Base-by-base conservation (phyloP, 1,139 yeast genomes). In the Kurtzmaniella quercitrusa region DNA sequence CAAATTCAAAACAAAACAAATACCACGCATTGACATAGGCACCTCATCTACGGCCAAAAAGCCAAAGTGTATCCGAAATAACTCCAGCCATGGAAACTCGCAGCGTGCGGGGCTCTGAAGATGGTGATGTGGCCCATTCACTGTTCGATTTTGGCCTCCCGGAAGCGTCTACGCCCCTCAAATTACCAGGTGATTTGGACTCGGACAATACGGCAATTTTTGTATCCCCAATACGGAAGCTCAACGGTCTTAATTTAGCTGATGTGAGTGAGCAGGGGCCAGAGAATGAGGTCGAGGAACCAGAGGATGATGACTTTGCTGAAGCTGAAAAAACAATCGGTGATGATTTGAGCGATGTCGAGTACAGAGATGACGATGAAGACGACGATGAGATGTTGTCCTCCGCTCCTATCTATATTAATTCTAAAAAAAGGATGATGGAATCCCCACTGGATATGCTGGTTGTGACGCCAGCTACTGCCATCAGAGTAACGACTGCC, bases 141-240 rank as follows among this genome's bases (percentile, higher is more conserved):
- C 45, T 55, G 21, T 53, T 58, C 39, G 65, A 61, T 38, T 47
- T 61, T 33, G 59, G 51, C 19, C 39, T 59, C 21, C 61, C 61
- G 3, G 61, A 61, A 2, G 67, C 68, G 0, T 66, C 71, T n/a
- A 68, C 74, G 7, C 74, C 74, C 8, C 51, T 66, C 39, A 51
- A 54, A 40, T 42, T 36, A 2, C 15, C 39, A 3, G 26, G 23
- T 3, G 21, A 21, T 14, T n/a, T 36, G 22, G 26, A 19, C 9
- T 19, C 33, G 5, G 36, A 21, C 11, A 38, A 38, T 17, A 28
- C 32, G 21, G 23, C 38, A 12, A 12, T 40, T 17, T 69, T 71
- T 43, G 47, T 64, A 20, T 70, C 76, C 1, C 77, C 77, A 11
- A 61, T 66, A 43, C 59, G 57, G 41, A 58, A 57, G 44, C 56